phyloP scores from a whole-genome alignment of 192 early-diverging fungal species.

The Chytriomyces confervae region DNA sequence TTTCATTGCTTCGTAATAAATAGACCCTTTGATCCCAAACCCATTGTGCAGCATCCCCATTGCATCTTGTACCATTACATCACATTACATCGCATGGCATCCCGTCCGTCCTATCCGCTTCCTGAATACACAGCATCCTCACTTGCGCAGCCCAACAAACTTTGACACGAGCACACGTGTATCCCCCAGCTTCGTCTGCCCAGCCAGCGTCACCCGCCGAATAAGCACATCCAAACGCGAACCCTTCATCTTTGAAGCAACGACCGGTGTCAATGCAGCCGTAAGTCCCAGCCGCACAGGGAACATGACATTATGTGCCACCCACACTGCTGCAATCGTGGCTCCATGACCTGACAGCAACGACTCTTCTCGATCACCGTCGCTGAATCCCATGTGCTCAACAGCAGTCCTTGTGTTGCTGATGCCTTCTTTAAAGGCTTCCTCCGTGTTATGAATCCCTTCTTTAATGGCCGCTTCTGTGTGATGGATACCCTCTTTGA shows the following conservation, averaged over 20 bases:
- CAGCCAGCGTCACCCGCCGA: not conserved
- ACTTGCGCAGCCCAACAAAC: no score
- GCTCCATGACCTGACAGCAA: conserved; percentile 18
- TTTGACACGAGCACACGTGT: no score
- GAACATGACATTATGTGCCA: conserved; percentile 43
- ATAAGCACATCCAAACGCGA: conserved; percentile 1
- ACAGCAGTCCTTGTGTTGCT: not conserved
- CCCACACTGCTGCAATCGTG: conserved; percentile 32
- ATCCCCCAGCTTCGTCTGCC: not conserved
- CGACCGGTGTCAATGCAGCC: conserved; percentile 41
- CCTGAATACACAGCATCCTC: no score
- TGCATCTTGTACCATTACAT: no score
- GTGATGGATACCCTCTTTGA: not conserved
- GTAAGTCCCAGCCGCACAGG: conserved; percentile 45
- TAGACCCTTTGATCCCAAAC: no score
- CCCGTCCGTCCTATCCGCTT: no score
- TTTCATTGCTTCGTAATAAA: no score
- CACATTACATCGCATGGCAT: no score
- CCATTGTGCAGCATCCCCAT: no score
- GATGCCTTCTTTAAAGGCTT: not conserved
- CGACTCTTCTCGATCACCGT: not conserved
- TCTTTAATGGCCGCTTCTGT: not conserved
- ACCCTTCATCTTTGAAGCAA: conserved; percentile 26
- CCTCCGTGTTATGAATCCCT: not conserved
- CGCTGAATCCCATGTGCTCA: no score